Evolutionary conservation across 192 early-diverging fungal species (phyloP).

Genomic region (Dissophora globulifera): DNA sequence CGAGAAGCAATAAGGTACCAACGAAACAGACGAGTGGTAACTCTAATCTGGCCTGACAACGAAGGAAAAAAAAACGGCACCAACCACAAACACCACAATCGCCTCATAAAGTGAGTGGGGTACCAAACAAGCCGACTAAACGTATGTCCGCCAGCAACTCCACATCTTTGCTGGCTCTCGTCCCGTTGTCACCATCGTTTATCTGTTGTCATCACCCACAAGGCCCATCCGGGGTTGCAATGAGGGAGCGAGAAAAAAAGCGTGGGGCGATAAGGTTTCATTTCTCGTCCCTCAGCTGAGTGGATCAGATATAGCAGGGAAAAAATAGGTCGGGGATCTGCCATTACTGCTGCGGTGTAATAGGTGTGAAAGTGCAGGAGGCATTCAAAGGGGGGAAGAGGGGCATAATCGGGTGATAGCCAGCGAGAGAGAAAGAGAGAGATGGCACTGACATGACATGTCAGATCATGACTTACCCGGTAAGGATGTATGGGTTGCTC

Average conservation of each 20-base stretch:
- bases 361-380: too few species aligned
- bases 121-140: too few species aligned
- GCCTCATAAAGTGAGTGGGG: neutral
- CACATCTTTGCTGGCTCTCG: too few species aligned
- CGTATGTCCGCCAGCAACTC: too few species aligned
- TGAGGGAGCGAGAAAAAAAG: conserved; percentile 1
- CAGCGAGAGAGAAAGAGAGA: neutral
- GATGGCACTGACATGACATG: too few species aligned
- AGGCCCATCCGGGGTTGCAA: too few species aligned
- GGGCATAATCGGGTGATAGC: neutral
- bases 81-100: neutral
- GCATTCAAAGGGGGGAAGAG: neutral
- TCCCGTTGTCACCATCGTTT: too few species aligned
- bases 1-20: too few species aligned
- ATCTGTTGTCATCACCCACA: too few species aligned
- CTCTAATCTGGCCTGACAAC: neutral
- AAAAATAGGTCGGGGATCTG: too few species aligned
- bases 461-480: conserved; percentile 53
- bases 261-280: conserved; percentile 47
- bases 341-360: too few species aligned
- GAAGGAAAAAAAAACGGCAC: neutral
- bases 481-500: conserved; percentile 66
- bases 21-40: neutral
- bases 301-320: too few species aligned
- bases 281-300: conserved; percentile 8